These are phyloP conservation scores for Violaceomyces palustris DNA, from an alignment of 1,284 basidiomycete species.

Conservation along the genomic window DNA sequence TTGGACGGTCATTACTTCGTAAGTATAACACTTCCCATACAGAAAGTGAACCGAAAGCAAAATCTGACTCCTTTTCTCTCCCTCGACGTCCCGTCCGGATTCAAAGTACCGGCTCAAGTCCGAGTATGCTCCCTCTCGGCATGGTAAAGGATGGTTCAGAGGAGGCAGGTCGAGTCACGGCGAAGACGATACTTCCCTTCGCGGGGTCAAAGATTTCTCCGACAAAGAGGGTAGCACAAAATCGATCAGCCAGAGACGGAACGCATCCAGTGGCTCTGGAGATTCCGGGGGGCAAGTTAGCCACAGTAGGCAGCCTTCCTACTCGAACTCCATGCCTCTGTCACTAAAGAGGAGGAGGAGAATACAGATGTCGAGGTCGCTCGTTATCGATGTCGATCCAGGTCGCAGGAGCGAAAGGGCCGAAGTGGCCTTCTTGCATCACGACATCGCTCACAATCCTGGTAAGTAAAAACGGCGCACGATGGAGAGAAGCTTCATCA, in stretches of 20 bases:
- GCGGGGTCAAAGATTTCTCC: too few species aligned
- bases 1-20: slow-evolving; percentile 52
- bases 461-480: slow-evolving; percentile 3
- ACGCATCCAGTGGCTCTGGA: not conserved
- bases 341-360: slow-evolving; percentile 15
- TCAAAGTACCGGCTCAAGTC: slow-evolving; percentile 33
- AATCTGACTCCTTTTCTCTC: not conserved
- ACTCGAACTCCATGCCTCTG: slow-evolving; percentile 9
- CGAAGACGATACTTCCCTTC: slow-evolving; percentile 13
- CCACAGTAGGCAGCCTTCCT: slow-evolving; percentile 1
- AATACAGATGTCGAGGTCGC: slow-evolving; percentile 40
- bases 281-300: not conserved
- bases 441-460: slow-evolving; percentile 51
- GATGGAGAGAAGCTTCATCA: not conserved
- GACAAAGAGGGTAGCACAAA: too few species aligned
- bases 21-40: not conserved
- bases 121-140: slow-evolving; percentile 16
- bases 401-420: slow-evolving; percentile 42
- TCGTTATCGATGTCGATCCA: slow-evolving; percentile 48
- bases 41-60: not conserved
- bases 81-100: not conserved
- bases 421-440: slow-evolving; percentile 49
- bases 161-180: not conserved
- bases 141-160: slow-evolving; percentile 20
- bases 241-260: slow-evolving; percentile 9